These are phyloP conservation scores for Emergomyces pasteurianus DNA, from an alignment of 2,329 filamentous ascomycete genomes.

Conservation along the genomic window DNA sequence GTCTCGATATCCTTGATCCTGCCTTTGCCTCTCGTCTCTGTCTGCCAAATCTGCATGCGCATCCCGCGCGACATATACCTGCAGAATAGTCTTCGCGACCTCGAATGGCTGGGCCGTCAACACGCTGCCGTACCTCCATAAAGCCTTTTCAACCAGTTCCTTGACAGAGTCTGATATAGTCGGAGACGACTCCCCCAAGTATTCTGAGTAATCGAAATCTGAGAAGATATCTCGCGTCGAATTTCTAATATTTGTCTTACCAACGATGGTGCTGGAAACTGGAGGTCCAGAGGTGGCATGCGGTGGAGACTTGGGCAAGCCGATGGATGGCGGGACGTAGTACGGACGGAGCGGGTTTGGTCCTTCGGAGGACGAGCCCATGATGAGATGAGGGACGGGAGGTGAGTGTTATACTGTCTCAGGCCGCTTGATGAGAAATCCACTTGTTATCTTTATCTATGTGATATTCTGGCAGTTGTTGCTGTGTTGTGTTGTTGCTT, in stretches of 20 bases:
- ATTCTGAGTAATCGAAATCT: constrained; percentile 86
- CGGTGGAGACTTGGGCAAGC: constrained; percentile 37
- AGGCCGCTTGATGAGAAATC: too few species aligned
- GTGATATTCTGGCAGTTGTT: not conserved
- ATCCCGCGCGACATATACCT: constrained; percentile 49
- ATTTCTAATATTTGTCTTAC: constrained; percentile 36
- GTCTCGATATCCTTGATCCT: constrained; percentile 17
- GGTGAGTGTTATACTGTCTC: not conserved
- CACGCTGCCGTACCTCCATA: constrained; percentile 87
- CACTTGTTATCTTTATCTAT: not conserved
- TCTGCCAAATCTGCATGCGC: constrained; percentile 22
- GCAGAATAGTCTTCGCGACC: constrained; percentile 86
- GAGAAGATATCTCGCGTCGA: constrained; percentile 74
- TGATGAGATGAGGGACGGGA: constrained; percentile 14
- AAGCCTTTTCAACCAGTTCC: constrained; percentile 66
- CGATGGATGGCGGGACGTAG: constrained; percentile 54
- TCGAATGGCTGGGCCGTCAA: constrained; percentile 92
- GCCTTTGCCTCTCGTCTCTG: constrained; percentile 19
- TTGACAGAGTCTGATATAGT: constrained; percentile 63
- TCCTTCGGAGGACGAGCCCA: constrained; percentile 39
- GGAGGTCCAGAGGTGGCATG: constrained; percentile 22
- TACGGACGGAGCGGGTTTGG: constrained; percentile 50
- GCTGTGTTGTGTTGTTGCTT: not conserved
- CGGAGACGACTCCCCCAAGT: constrained; percentile 64
- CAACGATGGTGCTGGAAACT: constrained; percentile 30